Evolutionary conservation across 2,329 filamentous ascomycete genomes (phyloP), one percentile per base, ranked within the genome.

Genomic region (Claviceps capensis): DNA sequence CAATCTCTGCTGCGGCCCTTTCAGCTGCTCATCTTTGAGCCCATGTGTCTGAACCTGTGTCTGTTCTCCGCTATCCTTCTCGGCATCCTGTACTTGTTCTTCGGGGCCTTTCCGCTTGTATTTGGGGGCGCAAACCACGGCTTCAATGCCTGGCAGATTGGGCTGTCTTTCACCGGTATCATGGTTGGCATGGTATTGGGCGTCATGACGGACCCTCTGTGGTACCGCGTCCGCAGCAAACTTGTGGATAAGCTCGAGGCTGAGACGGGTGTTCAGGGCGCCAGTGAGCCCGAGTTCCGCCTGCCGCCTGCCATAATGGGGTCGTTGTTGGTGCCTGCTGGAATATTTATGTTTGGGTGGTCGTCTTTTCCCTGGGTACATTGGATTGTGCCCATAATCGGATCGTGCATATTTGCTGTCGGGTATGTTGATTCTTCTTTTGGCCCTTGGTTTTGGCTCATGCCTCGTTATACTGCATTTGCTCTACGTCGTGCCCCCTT

Each of bases 291-390:
- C 8, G 91, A 96, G 69, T 94, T 85, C 69, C 81, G 88, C 55
- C 76, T 96, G 37, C 86, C 88, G 6, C 81, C 87, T 37, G 79
- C 82, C 19, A 85, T 90, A 49, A 64, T 75, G 7, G 91, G 90
- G n/a, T 82, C 82, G 0, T 67, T 88, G 45, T 68, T 95, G 9
- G 87, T 93, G 36, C 87, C 89, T 5, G 72, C 86, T 52, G 87
- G 88, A 6, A 69, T 97, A 16, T 95, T 96, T 66, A 85, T 87
- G 69, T 95, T 95, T 68, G 88, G 81, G 8, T 95, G 88, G 86
- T 89, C 86, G 4, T 85, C 85, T 14, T 90, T 83, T 64, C 67
- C 82, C 2, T 76, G 67, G 59, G 78, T 95, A 48, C 84, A 88
- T 67, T 91, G 82, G 82, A 85, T 87, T 55, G 75, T 82, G 46